Conservation (phyloP, 306 rosid genomes). For the Gastrolobium villosum region DNA sequence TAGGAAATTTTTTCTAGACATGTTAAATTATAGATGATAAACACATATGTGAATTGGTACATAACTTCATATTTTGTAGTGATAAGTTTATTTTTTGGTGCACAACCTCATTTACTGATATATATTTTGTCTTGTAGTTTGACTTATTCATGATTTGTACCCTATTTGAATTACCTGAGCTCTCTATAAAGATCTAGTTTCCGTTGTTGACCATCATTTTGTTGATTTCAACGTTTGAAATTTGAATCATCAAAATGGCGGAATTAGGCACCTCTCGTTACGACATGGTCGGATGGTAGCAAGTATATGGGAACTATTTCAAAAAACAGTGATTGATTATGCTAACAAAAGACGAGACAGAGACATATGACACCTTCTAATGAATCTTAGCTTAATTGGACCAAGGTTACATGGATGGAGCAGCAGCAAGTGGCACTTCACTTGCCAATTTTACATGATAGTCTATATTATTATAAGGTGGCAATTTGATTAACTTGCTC, state of each 20-base stretch:
- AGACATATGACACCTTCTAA: not conserved
- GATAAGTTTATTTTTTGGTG: no score
- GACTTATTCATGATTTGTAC: no score
- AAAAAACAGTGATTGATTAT: not conserved
- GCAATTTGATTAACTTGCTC: constrained; percentile 43
- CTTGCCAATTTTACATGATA: constrained; percentile 15
- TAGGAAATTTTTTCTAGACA: no score
- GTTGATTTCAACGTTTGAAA: not conserved
- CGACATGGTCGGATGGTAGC: not conserved
- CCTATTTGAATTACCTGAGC: not conserved
- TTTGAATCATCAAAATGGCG: not conserved
- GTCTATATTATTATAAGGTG: constrained; percentile 46
- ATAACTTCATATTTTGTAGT: no score
- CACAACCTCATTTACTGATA: no score
- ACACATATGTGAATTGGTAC: no score
- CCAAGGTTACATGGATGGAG: constrained; percentile 36
- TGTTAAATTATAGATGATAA: no score
- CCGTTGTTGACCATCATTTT: not conserved
- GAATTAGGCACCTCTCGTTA: not conserved
- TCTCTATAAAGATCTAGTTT: not conserved
- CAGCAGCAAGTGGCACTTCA: constrained; percentile 1
- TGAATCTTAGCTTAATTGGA: constrained; percentile 42
- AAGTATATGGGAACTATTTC: not conserved
- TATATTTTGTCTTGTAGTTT: no score
- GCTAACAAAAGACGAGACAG: constrained; percentile 22